Base-by-base conservation (phyloP, 441 rosid genomes). In the Pelargonium citronellum region DNA sequence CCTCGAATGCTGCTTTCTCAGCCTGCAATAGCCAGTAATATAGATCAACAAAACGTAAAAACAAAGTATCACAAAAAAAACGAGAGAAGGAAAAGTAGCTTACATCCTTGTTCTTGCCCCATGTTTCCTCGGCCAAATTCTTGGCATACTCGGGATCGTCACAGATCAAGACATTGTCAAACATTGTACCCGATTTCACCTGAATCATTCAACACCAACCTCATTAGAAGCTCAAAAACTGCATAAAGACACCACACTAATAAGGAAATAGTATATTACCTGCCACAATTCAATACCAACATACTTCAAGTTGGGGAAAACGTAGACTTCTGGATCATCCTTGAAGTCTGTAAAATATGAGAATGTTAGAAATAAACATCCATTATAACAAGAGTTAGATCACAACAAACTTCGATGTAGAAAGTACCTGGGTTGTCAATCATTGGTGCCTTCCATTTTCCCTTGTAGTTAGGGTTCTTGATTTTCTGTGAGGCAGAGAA, bases 281-380 rank as follows among this genome's bases (percentile, higher is more conserved):
- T 94, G 97, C 99, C 97, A 94, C 87, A 94, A 73, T 16, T 94
- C 97, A 51, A 94, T 69, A 57, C 98, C 98, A 17, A 89, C 96
- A 77, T 94, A 90, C 82, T 90, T 91, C 88, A 94, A 71, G 34
- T 82, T 82, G 73, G 96, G 92, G 86, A 67, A 91, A 17, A 94
- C 96, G 71, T 91, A 90, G 13, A 91, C 76, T 5, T 91, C 96
- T 11, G 92, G 89, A 67, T 94, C 96, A 80, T 94, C 99, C 86
- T 90, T 91, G 85, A 90, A 94, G 9, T 94, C 97, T 94, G 83
- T 19, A 1, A 66, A 58, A 72, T 0, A 47, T 62, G 51, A 55
- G 8, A 9, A 9, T 30, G 37, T 30, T 30, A 30, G 37, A 30
- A 30, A 3, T 30, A 30, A 30, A 3, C 5, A 4, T 30, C 5